Percentiles rank a stretch among this genome's conserved stretches.
These are phyloP conservation scores for Mimosa bimucronata DNA, from an alignment of 306 rosid genomes.

Conservation along the genomic window DNA sequence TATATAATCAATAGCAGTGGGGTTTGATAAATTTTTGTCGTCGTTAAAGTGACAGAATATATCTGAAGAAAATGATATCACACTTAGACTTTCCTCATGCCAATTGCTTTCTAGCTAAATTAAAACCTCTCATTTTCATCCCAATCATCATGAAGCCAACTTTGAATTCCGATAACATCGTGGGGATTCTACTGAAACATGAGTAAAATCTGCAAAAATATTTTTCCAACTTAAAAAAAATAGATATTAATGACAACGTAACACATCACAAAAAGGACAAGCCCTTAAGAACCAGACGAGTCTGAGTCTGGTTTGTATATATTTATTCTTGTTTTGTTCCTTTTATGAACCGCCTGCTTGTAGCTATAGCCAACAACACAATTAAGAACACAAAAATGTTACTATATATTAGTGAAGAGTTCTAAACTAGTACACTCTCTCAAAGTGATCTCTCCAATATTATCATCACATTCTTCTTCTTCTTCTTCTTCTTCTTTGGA, in stretches of 20 bases:
- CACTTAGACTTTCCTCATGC: background rate
- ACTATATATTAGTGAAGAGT: conserved; percentile 47
- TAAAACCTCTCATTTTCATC: background rate
- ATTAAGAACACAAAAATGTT: background rate
- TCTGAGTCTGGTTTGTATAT: conserved; percentile 35
- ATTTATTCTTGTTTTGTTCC: conserved; percentile 65
- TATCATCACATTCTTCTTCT: conserved; percentile 44
- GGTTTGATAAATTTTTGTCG: background rate
- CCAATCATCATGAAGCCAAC: background rate
- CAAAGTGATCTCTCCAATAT: conserved; percentile 37
- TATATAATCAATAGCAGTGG: background rate
- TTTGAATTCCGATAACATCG: background rate
- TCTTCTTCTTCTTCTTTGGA: conserved; percentile 38
- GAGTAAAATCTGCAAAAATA: background rate
- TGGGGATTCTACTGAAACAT: background rate
- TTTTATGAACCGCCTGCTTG: conserved; percentile 33
- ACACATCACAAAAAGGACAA: conserved; percentile 51
- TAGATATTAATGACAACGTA: too few species aligned
- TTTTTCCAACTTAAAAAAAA: background rate
- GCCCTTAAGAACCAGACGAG: conserved; percentile 43
- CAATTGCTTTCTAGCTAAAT: background rate
- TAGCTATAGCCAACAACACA: conserved; percentile 20
- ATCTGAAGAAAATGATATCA: background rate
- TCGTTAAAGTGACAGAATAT: background rate
- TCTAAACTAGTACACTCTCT: conserved; percentile 21